Percentiles rank a stretch among this genome's conserved stretches.
These are phyloP conservation scores for Ramaria sp. DNA, from an alignment of 768 basidiomycete genomes.

Conservation along the genomic window DNA sequence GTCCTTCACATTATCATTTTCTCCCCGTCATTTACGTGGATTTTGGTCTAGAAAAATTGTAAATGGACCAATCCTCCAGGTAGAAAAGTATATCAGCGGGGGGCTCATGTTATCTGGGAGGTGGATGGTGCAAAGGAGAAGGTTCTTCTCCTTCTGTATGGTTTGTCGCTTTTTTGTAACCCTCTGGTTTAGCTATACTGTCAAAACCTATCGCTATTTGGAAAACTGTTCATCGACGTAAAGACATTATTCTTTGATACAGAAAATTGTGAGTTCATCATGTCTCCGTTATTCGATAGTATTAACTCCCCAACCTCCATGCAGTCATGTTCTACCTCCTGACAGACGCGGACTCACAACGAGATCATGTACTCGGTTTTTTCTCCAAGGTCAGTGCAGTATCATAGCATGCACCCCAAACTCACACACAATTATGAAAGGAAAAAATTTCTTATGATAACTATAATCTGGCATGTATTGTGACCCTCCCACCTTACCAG, in stretches of 20 bases:
- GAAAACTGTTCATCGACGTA: slow-evolving; percentile 97
- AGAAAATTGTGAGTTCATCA: slow-evolving; percentile 57
- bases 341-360: slow-evolving; percentile 69
- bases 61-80: slow-evolving; percentile 70
- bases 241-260: slow-evolving; percentile 92
- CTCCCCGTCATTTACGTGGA: neutral
- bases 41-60: slow-evolving; percentile 50
- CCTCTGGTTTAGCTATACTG: slow-evolving; percentile 66
- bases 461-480: slow-evolving; percentile 95
- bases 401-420: neutral
- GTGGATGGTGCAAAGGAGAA: slow-evolving; percentile 84
- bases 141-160: slow-evolving; percentile 31
- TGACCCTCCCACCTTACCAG: slow-evolving; percentile 90
- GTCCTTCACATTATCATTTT: slow-evolving; percentile 15
- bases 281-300: neutral
- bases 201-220: slow-evolving; percentile 91
- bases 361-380: slow-evolving; percentile 73
- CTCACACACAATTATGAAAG: slow-evolving; percentile 24
- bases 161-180: neutral
- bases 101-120: slow-evolving; percentile 88
- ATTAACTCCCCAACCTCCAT: neutral
- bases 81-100: slow-evolving; percentile 79
- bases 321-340: slow-evolving; percentile 86
- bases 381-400: slow-evolving; percentile 47
- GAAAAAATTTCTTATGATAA: slow-evolving; percentile 96